Base-by-base conservation (phyloP, 75 land plant genomes). In the Cupressus sempervirens region DNA sequence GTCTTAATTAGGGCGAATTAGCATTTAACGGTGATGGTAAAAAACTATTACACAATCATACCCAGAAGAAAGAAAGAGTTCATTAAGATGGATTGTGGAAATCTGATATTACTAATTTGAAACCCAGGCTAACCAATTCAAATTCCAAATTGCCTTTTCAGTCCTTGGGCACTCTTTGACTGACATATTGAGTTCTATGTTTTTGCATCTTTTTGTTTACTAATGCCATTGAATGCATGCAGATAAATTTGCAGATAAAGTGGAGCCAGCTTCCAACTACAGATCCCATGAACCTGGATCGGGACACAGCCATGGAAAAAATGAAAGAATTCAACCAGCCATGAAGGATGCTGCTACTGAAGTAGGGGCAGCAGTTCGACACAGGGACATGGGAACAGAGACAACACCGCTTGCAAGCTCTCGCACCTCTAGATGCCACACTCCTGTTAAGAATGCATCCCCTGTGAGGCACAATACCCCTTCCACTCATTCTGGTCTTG, bases 371-470 rank as follows among this genome's bases (percentile, higher is more conserved):
- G 73, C 82, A 38, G 89, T 91, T 35, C 85, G 85, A 1, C 92
- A 87, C 80, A 86, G 92, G 77, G 99, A 97, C 62, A 83, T 95
- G 86, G 97, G 98, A 12, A 96, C 98, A 9, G 95, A 95, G 89
- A 94, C 93, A 92, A 94, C 96, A 4, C 98, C 97, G 7, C 79
- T 91, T 15, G 97, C 89, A 9, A 96, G 97, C 84, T 90, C 92
- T 35, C 93, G 90, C 1, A 89, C 89, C 2, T 90, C 96, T 12
- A 89, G 93, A 53, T 91, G 93, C 75, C 93, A 82, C 52, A 91
- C 93, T 54, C 97, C 97, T 1, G 83, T 84, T 80, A 89, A 87
- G 46, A 87, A 67, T 82, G 62, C 88, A 34, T 93, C 97, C 1
- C 93, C 97, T 20, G 89, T 88, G 3, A 84, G 95, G 81, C 93